These are phyloP conservation scores for Cladosporium sp. DNA, from an alignment of 2,329 filamentous ascomycete genomes.

Conservation along the genomic window DNA sequence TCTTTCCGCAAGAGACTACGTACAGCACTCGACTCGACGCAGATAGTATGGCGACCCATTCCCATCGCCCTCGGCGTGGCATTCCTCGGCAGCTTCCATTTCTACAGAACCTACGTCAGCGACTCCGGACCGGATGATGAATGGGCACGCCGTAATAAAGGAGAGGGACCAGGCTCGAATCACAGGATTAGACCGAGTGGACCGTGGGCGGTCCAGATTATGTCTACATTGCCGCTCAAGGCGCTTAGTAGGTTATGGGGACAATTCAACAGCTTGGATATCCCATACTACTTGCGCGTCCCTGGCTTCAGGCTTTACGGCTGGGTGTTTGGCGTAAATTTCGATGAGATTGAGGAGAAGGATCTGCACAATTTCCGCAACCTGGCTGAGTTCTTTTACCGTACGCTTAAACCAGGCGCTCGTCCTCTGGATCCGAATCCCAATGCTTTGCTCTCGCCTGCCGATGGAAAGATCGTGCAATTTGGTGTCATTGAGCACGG, in stretches of 20 bases:
- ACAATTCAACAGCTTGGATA: slow-evolving; percentile 79
- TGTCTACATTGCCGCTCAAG: slow-evolving; percentile 89
- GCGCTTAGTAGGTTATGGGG: slow-evolving; percentile 87
- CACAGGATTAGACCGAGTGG: slow-evolving; percentile 72
- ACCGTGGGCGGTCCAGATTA: slow-evolving; percentile 88
- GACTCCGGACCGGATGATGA: slow-evolving; percentile 45
- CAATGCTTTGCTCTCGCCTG: slow-evolving; percentile 76
- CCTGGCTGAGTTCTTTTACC: slow-evolving; percentile 94
- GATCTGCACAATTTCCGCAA: slow-evolving; percentile 90
- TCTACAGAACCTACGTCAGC: slow-evolving; percentile 66
- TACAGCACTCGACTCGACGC: slow-evolving; percentile 6
- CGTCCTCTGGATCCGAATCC: slow-evolving; percentile 78
- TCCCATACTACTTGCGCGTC: slow-evolving; percentile 81
- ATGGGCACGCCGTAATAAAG: slow-evolving; percentile 28
- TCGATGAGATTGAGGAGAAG: slow-evolving; percentile 77
- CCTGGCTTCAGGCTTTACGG: slow-evolving; percentile 91
- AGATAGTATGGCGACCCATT: slow-evolving; percentile 71
- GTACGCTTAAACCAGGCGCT: slow-evolving; percentile 80
- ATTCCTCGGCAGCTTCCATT: slow-evolving; percentile 76
- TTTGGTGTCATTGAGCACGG: slow-evolving; percentile 88
- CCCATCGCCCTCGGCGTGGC: slow-evolving; percentile 80
- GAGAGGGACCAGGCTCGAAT: slow-evolving; percentile 43
- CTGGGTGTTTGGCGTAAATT: slow-evolving; percentile 83
- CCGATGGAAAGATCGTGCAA: slow-evolving; percentile 86
- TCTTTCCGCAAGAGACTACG: slow-evolving; percentile 8